Conservation (phyloP, 1,139 yeast genomes). For the Kodamaea suecica region DNA sequence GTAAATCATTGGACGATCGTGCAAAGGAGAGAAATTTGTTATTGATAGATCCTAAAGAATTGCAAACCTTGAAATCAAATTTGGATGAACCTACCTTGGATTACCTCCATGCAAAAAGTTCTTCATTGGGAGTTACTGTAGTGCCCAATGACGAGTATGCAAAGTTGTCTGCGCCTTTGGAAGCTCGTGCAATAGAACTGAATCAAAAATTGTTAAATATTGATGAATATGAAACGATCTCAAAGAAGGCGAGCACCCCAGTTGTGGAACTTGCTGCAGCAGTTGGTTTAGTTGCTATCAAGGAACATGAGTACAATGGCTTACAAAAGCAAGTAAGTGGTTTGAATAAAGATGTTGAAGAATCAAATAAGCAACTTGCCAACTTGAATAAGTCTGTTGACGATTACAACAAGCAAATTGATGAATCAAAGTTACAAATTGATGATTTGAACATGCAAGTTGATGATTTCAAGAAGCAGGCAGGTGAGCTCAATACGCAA, state of each 20-base stretch:
- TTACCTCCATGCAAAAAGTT: constrained; percentile 20
- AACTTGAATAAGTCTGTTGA: neutral
- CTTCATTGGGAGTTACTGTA: constrained; percentile 11
- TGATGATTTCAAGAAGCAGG: neutral
- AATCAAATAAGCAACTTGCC: no score
- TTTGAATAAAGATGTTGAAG: neutral
- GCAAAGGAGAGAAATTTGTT: constrained; percentile 11
- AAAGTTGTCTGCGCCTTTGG: constrained; percentile 1
- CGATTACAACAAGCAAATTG: neutral
- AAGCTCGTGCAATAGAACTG: constrained; percentile 7
- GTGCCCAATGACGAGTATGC: constrained; percentile 14
- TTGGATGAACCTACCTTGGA: constrained; percentile 13
- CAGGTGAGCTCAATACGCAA: neutral
- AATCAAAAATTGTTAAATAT: constrained; percentile 11
- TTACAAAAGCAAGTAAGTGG: constrained; percentile 6
- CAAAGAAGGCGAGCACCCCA: constrained; percentile 18
- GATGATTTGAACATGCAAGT: neutral
- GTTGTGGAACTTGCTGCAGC: constrained; percentile 15
- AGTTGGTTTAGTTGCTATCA: constrained; percentile 6
- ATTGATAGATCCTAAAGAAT: constrained; percentile 11
- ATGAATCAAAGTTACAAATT: neutral
- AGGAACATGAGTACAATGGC: constrained; percentile 5
- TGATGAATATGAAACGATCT: constrained; percentile 26
- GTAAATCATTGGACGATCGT: constrained; percentile 12
- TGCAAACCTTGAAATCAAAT: constrained; percentile 9